phyloP scores from a whole-genome alignment of 768 basidiomycete species.

The Filobasidium floriforme region DNA sequence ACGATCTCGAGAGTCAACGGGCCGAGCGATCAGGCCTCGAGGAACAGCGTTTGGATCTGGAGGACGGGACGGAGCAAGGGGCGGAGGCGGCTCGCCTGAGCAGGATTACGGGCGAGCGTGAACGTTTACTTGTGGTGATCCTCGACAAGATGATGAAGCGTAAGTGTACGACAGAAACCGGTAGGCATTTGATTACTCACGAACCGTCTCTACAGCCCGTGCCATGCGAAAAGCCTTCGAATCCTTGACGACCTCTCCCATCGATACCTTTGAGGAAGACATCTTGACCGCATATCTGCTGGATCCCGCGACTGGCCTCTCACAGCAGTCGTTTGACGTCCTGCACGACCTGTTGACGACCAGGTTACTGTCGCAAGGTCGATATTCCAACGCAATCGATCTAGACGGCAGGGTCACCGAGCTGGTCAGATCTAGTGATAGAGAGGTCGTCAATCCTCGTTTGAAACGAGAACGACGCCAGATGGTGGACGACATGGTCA shows the following conservation, averaged over 20 bases:
- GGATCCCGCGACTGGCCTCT: constrained; percentile 10
- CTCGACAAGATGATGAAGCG: constrained; percentile 16
- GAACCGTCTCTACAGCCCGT: background rate
- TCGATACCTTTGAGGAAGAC: constrained; percentile 17
- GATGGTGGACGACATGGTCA: constrained; percentile 20
- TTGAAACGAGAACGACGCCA: constrained; percentile 1
- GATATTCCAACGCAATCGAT: constrained; percentile 20
- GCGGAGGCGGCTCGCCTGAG: background rate
- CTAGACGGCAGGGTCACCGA: constrained; percentile 17
- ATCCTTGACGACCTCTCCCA: constrained; percentile 10
- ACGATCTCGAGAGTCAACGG: background rate
- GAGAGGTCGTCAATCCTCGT: background rate
- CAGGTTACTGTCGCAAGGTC: constrained; percentile 15
- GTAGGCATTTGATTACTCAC: background rate
- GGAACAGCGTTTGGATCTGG: background rate
- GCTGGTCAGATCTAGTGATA: background rate
- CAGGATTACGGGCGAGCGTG: constrained; percentile 1
- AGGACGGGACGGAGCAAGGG: background rate
- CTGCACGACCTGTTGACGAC: constrained; percentile 22
- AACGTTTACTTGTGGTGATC: constrained; percentile 7
- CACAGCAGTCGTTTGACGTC: constrained; percentile 15
- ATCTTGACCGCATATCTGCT: constrained; percentile 16
- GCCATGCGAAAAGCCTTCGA: constrained; percentile 9
- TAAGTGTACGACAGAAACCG: constrained; percentile 1
- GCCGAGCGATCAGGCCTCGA: background rate